Percentiles rank a stretch among this genome's conserved stretches.
These are phyloP conservation scores for Exsudoporus frostii DNA, from an alignment of 768 basidiomycete genomes.

Conservation along the genomic window DNA sequence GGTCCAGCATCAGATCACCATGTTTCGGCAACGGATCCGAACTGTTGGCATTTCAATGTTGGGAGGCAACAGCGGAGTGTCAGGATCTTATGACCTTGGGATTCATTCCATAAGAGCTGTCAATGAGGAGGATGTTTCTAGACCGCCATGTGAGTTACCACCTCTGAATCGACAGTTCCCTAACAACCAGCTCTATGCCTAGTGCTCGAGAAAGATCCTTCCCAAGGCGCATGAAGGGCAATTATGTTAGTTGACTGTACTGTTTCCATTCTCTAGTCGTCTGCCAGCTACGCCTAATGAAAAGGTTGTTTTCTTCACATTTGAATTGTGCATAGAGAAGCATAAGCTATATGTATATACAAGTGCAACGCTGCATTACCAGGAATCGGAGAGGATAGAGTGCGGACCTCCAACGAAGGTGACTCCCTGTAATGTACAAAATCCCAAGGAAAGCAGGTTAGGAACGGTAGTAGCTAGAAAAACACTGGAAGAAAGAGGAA, in stretches of 20 bases:
- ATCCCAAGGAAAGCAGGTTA: constrained; percentile 7
- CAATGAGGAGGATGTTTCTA: constrained; percentile 62
- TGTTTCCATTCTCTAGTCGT: not conserved
- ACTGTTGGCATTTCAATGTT: constrained; percentile 86
- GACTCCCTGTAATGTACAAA: constrained; percentile 11
- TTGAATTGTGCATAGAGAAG: constrained; percentile 8
- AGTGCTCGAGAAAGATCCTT: constrained; percentile 29
- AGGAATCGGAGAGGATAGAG: constrained; percentile 3
- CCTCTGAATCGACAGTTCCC: not conserved
- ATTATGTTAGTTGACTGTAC: not conserved
- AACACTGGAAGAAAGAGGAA: constrained; percentile 2
- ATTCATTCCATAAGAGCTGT: constrained; percentile 80
- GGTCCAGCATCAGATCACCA: constrained; percentile 65
- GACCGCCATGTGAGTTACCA: constrained; percentile 26
- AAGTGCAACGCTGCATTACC: constrained; percentile 13
- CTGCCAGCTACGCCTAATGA: not conserved
- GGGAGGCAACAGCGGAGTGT: constrained; percentile 74
- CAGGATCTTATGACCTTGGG: constrained; percentile 79
- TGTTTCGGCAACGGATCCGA: constrained; percentile 72
- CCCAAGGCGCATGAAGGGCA: constrained; percentile 18
- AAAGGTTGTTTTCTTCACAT: not conserved
- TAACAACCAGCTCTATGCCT: not conserved
- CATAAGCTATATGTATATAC: constrained; percentile 29
- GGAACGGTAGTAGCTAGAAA: constrained; percentile 5
- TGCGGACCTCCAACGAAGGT: constrained; percentile 3